These are phyloP conservation scores for Diutina pseudorugosa DNA, from an alignment of 1,139 yeast genomes.

Conservation along the genomic window DNA sequence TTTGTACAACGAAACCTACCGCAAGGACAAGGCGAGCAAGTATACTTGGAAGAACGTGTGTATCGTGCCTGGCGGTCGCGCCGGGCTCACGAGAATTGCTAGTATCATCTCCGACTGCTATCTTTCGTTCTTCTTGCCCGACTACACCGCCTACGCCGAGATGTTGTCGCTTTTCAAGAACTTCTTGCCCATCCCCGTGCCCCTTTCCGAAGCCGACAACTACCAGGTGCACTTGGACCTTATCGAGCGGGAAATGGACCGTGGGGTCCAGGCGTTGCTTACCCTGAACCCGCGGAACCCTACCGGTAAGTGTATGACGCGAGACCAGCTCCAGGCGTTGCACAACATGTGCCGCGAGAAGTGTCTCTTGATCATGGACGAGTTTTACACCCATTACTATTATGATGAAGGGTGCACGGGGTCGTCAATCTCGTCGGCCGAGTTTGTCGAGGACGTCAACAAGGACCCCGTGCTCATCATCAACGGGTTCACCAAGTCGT, in stretches of 20 bases:
- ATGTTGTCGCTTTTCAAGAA: slow-evolving; percentile 57
- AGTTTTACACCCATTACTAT: slow-evolving; percentile 52
- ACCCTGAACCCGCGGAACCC: slow-evolving; percentile 63
- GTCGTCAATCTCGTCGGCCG: slow-evolving; percentile 43
- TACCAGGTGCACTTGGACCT: slow-evolving; percentile 48
- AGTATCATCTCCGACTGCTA: slow-evolving; percentile 53
- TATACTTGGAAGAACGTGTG: slow-evolving; percentile 57
- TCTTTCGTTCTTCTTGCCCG: slow-evolving; percentile 53
- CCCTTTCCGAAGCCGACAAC: slow-evolving; percentile 47
- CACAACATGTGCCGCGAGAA: slow-evolving; percentile 46
- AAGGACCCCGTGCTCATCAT: slow-evolving; percentile 51
- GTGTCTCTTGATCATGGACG: slow-evolving; percentile 57
- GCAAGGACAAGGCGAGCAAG: slow-evolving; percentile 37
- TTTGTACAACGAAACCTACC: slow-evolving; percentile 45
- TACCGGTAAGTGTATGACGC: slow-evolving; percentile 47
- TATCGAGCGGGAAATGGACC: slow-evolving; percentile 40
- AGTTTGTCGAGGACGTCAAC: slow-evolving; percentile 45
- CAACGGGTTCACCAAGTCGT: slow-evolving; percentile 55
- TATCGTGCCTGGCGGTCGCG: slow-evolving; percentile 62
- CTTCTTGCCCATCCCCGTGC: slow-evolving; percentile 59
- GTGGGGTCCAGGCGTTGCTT: slow-evolving; percentile 52
- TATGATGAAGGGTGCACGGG: slow-evolving; percentile 51
- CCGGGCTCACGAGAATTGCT: slow-evolving; percentile 57
- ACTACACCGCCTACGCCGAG: slow-evolving; percentile 64
- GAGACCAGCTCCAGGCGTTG: slow-evolving; percentile 37